A percentile compares a stretch with the other conserved stretches of the same genome.
Conservation (phyloP, 2,329 filamentous ascomycete genomes). For the Sporothrix inflata region DNA sequence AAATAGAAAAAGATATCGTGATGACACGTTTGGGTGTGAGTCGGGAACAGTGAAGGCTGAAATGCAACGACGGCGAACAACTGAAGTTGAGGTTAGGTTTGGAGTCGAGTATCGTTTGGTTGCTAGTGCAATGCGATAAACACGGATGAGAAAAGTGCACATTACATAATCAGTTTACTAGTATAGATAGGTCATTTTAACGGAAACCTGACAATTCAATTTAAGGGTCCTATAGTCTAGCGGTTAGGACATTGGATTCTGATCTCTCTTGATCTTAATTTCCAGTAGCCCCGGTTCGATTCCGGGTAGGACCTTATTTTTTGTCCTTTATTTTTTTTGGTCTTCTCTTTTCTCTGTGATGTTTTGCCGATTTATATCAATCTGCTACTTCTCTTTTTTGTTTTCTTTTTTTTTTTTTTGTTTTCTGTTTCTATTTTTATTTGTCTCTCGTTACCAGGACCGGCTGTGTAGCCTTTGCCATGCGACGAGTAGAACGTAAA, state of each 20-base stretch:
- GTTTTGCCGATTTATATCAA: too few species aligned
- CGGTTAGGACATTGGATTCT: constrained; percentile 31
- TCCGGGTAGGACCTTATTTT: constrained; percentile 22
- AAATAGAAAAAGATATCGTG: background rate
- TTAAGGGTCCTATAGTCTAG: constrained; percentile 26
- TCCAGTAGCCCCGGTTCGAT: constrained; percentile 30
- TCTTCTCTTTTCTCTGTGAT: background rate
- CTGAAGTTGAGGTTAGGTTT: background rate
- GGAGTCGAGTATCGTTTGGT: background rate
- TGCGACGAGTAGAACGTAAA: too few species aligned
- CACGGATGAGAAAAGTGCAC: too few species aligned
- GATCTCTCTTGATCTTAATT: background rate
- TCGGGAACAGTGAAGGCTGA: background rate
- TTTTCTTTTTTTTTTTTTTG: background rate
- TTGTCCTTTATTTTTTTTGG: background rate
- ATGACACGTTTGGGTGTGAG: background rate
- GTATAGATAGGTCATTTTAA: background rate
- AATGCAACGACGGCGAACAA: too few species aligned
- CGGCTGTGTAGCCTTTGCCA: too few species aligned
- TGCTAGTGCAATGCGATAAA: background rate
- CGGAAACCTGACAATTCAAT: background rate
- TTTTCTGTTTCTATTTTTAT: background rate
- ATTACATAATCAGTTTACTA: background rate
- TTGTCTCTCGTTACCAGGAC: too few species aligned
- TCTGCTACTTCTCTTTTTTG: background rate